phyloP scores from a whole-genome alignment of 176 grass and related monocot genomes.

The Oryza officinalis region DNA sequence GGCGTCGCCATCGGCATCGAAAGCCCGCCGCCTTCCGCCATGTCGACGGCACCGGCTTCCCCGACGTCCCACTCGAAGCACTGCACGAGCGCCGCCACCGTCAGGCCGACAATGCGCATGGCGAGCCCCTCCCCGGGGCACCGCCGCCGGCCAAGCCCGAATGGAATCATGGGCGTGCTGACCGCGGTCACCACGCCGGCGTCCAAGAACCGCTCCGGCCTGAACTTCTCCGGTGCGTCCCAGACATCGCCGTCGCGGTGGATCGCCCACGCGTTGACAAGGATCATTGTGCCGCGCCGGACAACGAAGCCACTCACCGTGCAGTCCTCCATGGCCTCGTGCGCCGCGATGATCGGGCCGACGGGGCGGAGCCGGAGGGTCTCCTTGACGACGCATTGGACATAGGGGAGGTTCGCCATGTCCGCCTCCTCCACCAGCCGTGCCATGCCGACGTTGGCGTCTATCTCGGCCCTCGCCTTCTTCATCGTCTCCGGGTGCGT shows the following conservation, averaged over 20 bases:
- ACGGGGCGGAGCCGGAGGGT: slow-evolving; percentile 52
- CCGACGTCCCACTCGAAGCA: slow-evolving; percentile 65
- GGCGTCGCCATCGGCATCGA: slow-evolving; percentile 42
- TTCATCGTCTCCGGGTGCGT: too few relatives aligned
- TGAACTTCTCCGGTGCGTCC: slow-evolving; percentile 59
- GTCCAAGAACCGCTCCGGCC: slow-evolving; percentile 58
- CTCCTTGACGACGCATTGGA: too few relatives aligned
- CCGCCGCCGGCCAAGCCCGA: slow-evolving; percentile 59
- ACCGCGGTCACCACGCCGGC: background rate
- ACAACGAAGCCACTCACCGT: slow-evolving; percentile 40
- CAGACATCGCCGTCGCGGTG: slow-evolving; percentile 58
- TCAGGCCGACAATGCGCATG: slow-evolving; percentile 34
- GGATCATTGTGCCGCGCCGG: slow-evolving; percentile 57
- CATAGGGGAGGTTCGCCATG: slow-evolving; percentile 36
- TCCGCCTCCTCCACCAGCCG: slow-evolving; percentile 56
- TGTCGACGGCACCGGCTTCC: slow-evolving; percentile 34
- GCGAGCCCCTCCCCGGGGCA: slow-evolving; percentile 68
- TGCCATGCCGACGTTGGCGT: slow-evolving; percentile 23
- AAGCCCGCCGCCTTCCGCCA: slow-evolving; percentile 42
- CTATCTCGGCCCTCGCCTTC: slow-evolving; percentile 45
- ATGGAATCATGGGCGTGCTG: slow-evolving; percentile 49
- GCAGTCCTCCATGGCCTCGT: slow-evolving; percentile 61
- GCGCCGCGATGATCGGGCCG: slow-evolving; percentile 50
- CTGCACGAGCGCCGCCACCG: slow-evolving; percentile 57
- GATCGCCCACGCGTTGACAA: too few relatives aligned